Percentiles rank a stretch among this genome's conserved stretches.
Conservation (phyloP, 306 rosid species). For the Sphenostylis stenocarpa region DNA sequence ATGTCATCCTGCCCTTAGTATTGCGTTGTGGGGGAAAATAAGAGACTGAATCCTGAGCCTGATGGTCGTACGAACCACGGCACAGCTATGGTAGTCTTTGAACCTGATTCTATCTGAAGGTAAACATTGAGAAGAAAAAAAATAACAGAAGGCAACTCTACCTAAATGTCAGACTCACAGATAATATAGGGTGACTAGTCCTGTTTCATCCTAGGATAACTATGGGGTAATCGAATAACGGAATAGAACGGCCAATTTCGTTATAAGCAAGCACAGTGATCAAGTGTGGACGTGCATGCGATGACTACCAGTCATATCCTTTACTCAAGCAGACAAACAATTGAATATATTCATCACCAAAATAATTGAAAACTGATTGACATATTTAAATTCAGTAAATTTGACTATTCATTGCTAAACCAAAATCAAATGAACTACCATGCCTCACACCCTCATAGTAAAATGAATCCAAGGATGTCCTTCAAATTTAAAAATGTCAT, state of each 20-base stretch:
- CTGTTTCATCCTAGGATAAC: background rate
- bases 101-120: background rate
- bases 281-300: background rate
- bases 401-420: background rate
- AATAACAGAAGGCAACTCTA: background rate
- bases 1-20: background rate
- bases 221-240: background rate
- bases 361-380: conserved; percentile 6
- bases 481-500: conserved; percentile 10
- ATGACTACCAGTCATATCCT: background rate
- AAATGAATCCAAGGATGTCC: conserved; percentile 29
- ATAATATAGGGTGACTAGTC: background rate
- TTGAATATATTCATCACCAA: background rate
- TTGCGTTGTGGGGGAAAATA: too few species aligned
- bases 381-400: conserved; percentile 2
- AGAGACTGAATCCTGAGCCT: background rate
- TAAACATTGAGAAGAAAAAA: background rate
- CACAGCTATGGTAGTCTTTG: background rate
- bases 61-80: background rate
- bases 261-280: background rate
- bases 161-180: background rate
- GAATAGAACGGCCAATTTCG: background rate
- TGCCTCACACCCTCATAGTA: conserved; percentile 15
- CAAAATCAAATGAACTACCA: conserved; percentile 16
- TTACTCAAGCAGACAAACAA: background rate